Conservation (phyloP, 768 basidiomycete genomes). For the Lactifluus hygrophoroides region DNA sequence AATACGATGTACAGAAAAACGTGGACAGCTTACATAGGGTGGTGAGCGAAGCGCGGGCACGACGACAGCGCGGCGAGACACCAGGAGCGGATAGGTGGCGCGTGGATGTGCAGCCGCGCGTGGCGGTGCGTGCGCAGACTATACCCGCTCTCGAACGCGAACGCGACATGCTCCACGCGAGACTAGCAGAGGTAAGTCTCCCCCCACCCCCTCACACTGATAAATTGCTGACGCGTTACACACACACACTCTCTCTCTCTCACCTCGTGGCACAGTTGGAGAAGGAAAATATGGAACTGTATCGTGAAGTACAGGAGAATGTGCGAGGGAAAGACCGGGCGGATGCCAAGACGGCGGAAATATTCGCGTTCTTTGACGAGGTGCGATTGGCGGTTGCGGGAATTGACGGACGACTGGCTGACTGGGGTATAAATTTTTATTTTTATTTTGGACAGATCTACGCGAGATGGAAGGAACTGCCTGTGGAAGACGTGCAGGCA, state of each 20-base stretch:
- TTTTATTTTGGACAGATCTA: slow-evolving; percentile 31
- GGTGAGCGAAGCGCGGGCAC: slow-evolving; percentile 55
- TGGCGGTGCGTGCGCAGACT: slow-evolving; percentile 53
- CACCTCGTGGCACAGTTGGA: slow-evolving; percentile 42
- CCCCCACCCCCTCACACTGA: not conserved
- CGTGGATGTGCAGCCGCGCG: slow-evolving; percentile 52
- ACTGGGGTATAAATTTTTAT: not conserved
- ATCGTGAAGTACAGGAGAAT: slow-evolving; percentile 42
- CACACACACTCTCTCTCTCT: too few relatives aligned
- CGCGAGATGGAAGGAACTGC: slow-evolving; percentile 45
- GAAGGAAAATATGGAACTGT: slow-evolving; percentile 42
- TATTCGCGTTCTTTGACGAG: slow-evolving; percentile 46
- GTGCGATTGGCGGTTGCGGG: slow-evolving; percentile 29
- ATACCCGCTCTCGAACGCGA: slow-evolving; percentile 48
- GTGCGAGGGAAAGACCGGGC: slow-evolving; percentile 37
- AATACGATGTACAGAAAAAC: slow-evolving; percentile 58
- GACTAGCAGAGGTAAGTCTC: slow-evolving; percentile 30
- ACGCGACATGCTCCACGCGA: slow-evolving; percentile 31
- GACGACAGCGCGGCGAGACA: slow-evolving; percentile 36
- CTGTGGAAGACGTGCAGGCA: slow-evolving; percentile 49
- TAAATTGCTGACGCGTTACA: too few relatives aligned
- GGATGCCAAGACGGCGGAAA: slow-evolving; percentile 36
- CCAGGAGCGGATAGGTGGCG: slow-evolving; percentile 53
- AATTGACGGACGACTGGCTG: slow-evolving; percentile 14
- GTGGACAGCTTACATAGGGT: slow-evolving; percentile 64